Evolutionary conservation across 371 early-diverging fungal genomes (phyloP).

Genomic region (Circinella minor): DNA sequence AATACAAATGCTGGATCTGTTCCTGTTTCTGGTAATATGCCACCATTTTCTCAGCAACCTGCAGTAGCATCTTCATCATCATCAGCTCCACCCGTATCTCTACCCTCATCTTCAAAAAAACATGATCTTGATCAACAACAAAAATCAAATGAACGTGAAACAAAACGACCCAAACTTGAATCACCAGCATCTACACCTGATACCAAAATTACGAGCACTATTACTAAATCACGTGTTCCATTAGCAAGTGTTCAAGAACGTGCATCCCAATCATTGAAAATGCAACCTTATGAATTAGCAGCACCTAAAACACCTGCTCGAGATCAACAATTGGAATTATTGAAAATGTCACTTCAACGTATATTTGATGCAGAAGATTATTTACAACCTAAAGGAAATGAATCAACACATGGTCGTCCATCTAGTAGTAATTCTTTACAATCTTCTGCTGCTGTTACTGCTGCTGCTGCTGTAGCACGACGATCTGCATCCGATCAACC

Average conservation of each 20-base stretch:
- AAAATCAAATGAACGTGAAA: background rate
- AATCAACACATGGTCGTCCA: background rate
- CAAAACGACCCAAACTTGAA: background rate
- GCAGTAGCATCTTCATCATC: background rate
- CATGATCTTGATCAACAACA: background rate
- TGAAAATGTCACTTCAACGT: slow-evolving; percentile 46
- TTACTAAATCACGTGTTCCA: slow-evolving; percentile 18
- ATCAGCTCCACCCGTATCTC: background rate
- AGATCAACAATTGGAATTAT: slow-evolving; percentile 25
- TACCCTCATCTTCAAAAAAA: background rate
- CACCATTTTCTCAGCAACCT: too few species aligned
- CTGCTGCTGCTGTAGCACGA: slow-evolving; percentile 5
- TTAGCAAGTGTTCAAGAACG: slow-evolving; percentile 52
- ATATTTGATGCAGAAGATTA: slow-evolving; percentile 37
- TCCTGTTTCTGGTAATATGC: background rate
- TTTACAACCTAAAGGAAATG: slow-evolving; percentile 13
- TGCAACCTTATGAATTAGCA: slow-evolving; percentile 46
- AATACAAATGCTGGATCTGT: background rate
- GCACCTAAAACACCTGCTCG: slow-evolving; percentile 19
- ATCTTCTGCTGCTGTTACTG: background rate
- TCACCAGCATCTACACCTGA: slow-evolving; percentile 8
- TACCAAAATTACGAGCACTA: slow-evolving; percentile 3
- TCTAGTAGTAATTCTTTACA: too few species aligned
- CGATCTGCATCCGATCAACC: slow-evolving; percentile 13
- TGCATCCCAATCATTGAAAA: slow-evolving; percentile 44